Conservation (phyloP, 306 rosid genomes). For the Cucurbita ficifolia region DNA sequence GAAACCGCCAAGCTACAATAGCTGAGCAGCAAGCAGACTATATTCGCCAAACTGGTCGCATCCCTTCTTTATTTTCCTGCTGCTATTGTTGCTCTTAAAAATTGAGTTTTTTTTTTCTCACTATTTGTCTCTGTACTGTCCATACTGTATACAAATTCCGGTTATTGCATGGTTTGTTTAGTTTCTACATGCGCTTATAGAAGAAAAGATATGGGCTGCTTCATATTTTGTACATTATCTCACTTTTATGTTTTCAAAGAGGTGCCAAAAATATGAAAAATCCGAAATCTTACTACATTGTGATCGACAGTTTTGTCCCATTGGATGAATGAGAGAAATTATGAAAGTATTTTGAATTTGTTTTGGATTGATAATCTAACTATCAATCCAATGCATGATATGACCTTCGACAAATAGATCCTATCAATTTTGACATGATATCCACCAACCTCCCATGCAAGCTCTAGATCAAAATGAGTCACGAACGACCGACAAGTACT, state of each 20-base stretch:
- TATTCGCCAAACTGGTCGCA: constrained; percentile 66
- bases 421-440: too few relatives aligned
- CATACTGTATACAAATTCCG: neutral
- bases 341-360: too few relatives aligned
- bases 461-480: too few relatives aligned
- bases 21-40: constrained; percentile 68
- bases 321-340: too few relatives aligned
- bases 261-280: neutral
- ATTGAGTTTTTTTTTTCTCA: neutral
- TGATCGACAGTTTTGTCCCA: too few relatives aligned
- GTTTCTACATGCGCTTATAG: neutral
- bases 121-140: neutral
- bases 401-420: too few relatives aligned
- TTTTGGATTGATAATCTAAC: too few relatives aligned
- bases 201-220: neutral
- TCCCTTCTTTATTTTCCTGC: constrained; percentile 56
- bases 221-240: neutral
- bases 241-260: neutral
- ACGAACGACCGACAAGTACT: too few relatives aligned
- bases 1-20: constrained; percentile 53
- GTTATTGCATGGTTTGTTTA: neutral
- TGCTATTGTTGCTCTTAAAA: constrained; percentile 59
- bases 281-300: too few relatives aligned
- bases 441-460: too few relatives aligned
- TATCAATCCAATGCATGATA: too few relatives aligned